Evolutionary conservation across 495 filamentous ascomycete genomes (phyloP).

Genomic region (Tuber melanosporum): DNA sequence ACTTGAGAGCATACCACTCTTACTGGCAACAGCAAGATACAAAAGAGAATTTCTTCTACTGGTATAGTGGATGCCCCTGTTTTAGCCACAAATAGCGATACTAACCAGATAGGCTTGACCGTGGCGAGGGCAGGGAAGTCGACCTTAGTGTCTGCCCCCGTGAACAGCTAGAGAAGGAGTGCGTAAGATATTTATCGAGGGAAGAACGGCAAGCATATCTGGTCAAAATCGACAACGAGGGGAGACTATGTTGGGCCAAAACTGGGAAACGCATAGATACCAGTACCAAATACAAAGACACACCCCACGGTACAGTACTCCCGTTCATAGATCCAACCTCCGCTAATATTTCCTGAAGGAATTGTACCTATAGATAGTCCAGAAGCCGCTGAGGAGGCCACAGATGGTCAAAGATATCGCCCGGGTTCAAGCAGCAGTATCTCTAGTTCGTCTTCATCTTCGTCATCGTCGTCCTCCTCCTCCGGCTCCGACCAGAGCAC

Average conservation of each 20-base stretch:
- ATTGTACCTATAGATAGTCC: constrained; percentile 13
- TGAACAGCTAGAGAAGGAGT: constrained; percentile 60
- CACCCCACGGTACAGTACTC: constrained; percentile 62
- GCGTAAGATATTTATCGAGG: constrained; percentile 64
- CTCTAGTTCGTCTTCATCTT: constrained; percentile 20
- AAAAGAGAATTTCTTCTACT: constrained; percentile 87
- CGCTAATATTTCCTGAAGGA: neutral
- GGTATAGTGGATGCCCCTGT: constrained; percentile 44
- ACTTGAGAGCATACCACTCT: constrained; percentile 74
- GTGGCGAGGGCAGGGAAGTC: constrained; percentile 61
- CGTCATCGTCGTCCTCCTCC: constrained; percentile 23
- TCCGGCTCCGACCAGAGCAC: constrained; percentile 39
- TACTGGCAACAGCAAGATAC: constrained; percentile 73
- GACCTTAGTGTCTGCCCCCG: constrained; percentile 57
- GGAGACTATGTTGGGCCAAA: constrained; percentile 70
- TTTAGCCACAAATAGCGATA: neutral
- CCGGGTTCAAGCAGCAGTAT: neutral
- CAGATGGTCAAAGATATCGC: neutral
- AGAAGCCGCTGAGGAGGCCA: neutral
- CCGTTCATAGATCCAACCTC: neutral
- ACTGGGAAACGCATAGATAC: constrained; percentile 72
- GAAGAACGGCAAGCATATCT: constrained; percentile 69
- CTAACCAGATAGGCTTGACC: constrained; percentile 52
- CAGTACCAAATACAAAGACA: constrained; percentile 66
- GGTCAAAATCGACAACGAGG: constrained; percentile 60